phyloP scores from a whole-genome alignment of 2,329 filamentous ascomycete genomes.

The Aureobasidium zeae region DNA sequence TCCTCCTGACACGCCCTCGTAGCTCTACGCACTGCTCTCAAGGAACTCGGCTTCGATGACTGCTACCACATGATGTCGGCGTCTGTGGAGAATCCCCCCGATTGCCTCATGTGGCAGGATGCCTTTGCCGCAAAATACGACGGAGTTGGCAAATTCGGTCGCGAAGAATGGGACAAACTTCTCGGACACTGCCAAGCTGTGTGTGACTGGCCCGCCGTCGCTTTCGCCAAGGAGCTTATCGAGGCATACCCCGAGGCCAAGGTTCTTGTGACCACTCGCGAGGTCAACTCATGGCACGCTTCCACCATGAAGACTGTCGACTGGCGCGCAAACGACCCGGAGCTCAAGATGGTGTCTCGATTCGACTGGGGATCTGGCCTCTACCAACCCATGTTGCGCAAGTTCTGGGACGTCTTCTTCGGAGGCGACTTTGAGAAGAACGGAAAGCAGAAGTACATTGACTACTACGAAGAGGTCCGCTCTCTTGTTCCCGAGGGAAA shows the following conservation, averaged over 20 bases:
- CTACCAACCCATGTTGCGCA: slow-evolving; percentile 57
- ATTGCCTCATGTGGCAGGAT: slow-evolving; percentile 61
- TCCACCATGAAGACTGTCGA: slow-evolving; percentile 58
- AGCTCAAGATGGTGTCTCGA: slow-evolving; percentile 47
- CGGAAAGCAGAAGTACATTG: slow-evolving; percentile 53
- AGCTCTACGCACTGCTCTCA: slow-evolving; percentile 57
- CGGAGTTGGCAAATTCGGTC: slow-evolving; percentile 51
- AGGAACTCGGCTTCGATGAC: slow-evolving; percentile 56
- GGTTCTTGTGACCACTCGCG: slow-evolving; percentile 57
- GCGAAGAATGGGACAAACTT: slow-evolving; percentile 60
- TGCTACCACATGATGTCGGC: slow-evolving; percentile 68
- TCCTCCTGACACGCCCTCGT: not conserved
- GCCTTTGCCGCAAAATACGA: slow-evolving; percentile 56
- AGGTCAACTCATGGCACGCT: slow-evolving; percentile 55
- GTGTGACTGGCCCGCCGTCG: slow-evolving; percentile 59
- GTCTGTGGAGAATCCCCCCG: slow-evolving; percentile 58
- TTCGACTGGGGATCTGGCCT: slow-evolving; percentile 56
- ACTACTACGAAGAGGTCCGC: slow-evolving; percentile 47
- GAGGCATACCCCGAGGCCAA: slow-evolving; percentile 65
- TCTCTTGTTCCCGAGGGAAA: slow-evolving; percentile 39
- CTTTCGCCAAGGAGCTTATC: slow-evolving; percentile 61
- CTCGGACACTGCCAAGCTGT: slow-evolving; percentile 57
- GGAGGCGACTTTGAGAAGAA: slow-evolving; percentile 56
- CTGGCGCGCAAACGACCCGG: slow-evolving; percentile 57
- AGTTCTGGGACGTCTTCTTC: slow-evolving; percentile 62